Percentiles rank a stretch among this genome's conserved stretches.
Conservation (phyloP, 2,329 filamentous ascomycete species). For the Fusarium citri region DNA sequence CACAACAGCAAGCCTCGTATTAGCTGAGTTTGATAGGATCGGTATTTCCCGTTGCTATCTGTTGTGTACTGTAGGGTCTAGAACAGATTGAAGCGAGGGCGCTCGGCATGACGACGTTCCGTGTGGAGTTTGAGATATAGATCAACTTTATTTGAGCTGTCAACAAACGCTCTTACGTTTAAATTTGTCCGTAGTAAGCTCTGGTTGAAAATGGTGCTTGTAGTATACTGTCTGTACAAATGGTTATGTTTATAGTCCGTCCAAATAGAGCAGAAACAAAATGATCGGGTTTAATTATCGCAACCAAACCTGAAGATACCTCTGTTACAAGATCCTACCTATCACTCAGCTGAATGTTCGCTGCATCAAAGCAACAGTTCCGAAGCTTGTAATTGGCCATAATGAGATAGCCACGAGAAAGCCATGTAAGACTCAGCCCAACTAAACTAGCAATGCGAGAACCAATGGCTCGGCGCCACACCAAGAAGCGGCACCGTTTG, state of each 20-base stretch:
- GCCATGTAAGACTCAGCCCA: conserved; percentile 43
- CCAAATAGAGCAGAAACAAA: not conserved
- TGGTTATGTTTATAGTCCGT: not conserved
- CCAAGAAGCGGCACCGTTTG: conserved; percentile 23
- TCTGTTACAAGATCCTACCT: not conserved
- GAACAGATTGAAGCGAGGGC: conserved; percentile 15
- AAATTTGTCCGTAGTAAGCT: not conserved
- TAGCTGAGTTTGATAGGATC: conserved; percentile 18
- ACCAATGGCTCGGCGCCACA: conserved; percentile 39
- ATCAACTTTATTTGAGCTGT: conserved; percentile 10
- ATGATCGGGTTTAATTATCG: not conserved
- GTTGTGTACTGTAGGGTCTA: conserved; percentile 8
- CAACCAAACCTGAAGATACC: not conserved
- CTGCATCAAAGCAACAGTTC: conserved; percentile 13
- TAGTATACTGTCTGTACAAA: not conserved
- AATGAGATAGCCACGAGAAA: conserved; percentile 31
- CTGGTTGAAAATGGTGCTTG: not conserved
- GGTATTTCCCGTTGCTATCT: conserved; percentile 28
- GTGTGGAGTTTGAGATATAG: conserved; percentile 8
- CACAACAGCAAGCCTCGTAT: conserved; percentile 18
- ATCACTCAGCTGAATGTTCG: conserved; percentile 23
- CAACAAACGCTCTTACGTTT: not conserved
- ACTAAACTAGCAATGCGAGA: conserved; percentile 28
- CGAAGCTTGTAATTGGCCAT: conserved; percentile 18
- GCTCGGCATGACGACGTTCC: conserved; percentile 22